phyloP scores from a whole-genome alignment of 306 rosid genomes.

The Coriaria nepalensis region DNA sequence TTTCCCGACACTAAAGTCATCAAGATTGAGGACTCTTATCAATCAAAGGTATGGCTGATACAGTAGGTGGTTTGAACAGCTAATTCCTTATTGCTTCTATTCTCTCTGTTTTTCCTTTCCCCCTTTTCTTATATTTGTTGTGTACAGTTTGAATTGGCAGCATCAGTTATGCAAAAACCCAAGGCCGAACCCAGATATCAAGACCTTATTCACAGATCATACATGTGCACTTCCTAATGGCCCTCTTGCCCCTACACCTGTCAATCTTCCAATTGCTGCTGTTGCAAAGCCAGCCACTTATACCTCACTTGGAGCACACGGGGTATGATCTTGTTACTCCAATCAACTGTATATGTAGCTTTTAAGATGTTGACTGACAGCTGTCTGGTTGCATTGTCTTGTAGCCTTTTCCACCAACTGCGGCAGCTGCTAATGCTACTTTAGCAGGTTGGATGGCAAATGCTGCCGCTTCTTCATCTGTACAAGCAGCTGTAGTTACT shows the following conservation, averaged over 20 bases:
- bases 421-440: constrained; percentile 61
- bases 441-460: constrained; percentile 92
- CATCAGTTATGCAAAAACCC: constrained; percentile 84
- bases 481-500: constrained; percentile 84
- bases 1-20: constrained; percentile 58
- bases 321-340: constrained; percentile 42
- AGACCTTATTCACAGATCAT: constrained; percentile 73
- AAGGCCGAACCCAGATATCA: constrained; percentile 64
- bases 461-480: constrained; percentile 79
- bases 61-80: constrained; percentile 1
- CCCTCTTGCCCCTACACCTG: constrained; percentile 56
- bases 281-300: constrained; percentile 70
- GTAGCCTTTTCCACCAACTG: constrained; percentile 64
- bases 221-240: constrained; percentile 57
- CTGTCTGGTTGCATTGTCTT: constrained; percentile 14
- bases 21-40: constrained; percentile 68
- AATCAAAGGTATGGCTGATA: constrained; percentile 60
- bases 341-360: constrained; percentile 1
- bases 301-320: constrained; percentile 59
- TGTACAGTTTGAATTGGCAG: constrained; percentile 87
- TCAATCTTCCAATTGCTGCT: constrained; percentile 64
- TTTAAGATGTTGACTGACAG: constrained; percentile 12
- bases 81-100: not conserved
- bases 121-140: constrained; percentile 9
- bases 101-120: constrained; percentile 10